Percentiles rank a stretch among this genome's conserved stretches.
These are phyloP conservation scores for Sclerotinia sclerotiorum DNA, from an alignment of 2,329 filamentous ascomycete species.

Conservation along the genomic window DNA sequence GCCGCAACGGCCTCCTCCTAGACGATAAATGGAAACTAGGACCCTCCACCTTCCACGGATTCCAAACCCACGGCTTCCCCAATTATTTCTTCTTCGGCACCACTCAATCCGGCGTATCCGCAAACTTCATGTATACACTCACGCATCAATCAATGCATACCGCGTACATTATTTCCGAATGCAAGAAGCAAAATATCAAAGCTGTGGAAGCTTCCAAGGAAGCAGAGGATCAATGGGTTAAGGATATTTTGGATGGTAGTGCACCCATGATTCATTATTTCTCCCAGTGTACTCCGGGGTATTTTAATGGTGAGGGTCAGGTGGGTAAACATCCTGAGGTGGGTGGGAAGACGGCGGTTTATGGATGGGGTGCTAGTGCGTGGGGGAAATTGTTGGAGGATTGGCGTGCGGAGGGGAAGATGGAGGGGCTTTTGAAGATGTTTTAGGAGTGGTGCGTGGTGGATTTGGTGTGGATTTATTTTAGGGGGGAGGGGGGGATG, in stretches of 20 bases:
- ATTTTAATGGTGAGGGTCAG: conserved; percentile 18
- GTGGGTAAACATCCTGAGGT: conserved; percentile 9
- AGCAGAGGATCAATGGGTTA: conserved; percentile 12
- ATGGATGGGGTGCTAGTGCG: conserved; percentile 14
- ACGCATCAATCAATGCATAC: conserved; percentile 1
- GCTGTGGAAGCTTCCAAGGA: conserved; percentile 6
- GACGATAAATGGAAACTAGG: conserved; percentile 20
- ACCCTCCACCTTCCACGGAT: conserved; percentile 12
- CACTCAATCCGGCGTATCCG: conserved; percentile 15
- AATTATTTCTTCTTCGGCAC: conserved; percentile 23
- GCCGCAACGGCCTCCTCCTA: background rate
- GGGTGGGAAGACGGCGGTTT: background rate
- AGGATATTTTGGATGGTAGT: conserved; percentile 1
- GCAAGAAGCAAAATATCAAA: conserved; percentile 8
- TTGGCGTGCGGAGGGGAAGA: conserved; percentile 11
- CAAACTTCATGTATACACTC: conserved; percentile 22
- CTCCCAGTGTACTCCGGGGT: conserved; percentile 14
- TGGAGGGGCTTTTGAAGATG: conserved; percentile 16
- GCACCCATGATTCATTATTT: conserved; percentile 13
- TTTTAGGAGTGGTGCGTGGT: background rate
- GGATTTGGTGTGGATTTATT: no score
- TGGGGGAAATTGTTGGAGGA: conserved; percentile 20
- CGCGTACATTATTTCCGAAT: conserved; percentile 13
- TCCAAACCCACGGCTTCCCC: conserved; percentile 19
- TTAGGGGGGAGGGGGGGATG: no score